These are phyloP conservation scores for Cucumis cinereus DNA, from an alignment of 306 rosid genomes.

Conservation along the genomic window DNA sequence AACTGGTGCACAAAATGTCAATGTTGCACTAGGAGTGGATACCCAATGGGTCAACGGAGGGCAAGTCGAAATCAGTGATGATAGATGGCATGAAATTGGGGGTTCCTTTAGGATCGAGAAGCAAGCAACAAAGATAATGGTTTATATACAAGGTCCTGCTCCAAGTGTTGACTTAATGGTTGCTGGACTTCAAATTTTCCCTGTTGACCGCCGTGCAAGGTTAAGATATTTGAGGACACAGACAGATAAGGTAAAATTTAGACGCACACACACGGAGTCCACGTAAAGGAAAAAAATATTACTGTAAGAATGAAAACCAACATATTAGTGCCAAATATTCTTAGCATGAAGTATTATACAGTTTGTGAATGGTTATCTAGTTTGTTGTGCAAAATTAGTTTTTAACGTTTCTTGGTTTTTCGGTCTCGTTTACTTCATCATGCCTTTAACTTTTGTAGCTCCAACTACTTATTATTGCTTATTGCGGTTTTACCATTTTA, in stretches of 20 bases:
- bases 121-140: conserved; percentile 73
- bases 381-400: background rate
- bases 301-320: background rate
- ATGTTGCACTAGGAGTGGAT: conserved; percentile 67
- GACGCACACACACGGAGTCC: background rate
- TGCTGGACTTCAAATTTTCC: conserved; percentile 86
- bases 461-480: background rate
- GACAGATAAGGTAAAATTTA: conserved; percentile 55
- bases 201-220: conserved; percentile 71
- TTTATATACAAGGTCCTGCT: conserved; percentile 80
- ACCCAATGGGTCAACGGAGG: conserved; percentile 92
- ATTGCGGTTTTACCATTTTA: background rate
- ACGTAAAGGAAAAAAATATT: background rate
- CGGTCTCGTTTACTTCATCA: background rate
- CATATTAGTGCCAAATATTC: background rate
- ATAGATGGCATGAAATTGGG: conserved; percentile 81
- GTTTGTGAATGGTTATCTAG: background rate
- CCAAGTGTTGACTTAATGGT: conserved; percentile 73
- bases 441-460: background rate
- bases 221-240: conserved; percentile 48
- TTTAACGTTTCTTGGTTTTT: background rate
- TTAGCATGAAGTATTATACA: background rate
- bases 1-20: conserved; percentile 57
- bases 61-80: conserved; percentile 42
- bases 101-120: conserved; percentile 91